Evolutionary conservation across 2,329 filamentous ascomycete species (phyloP), one percentile per base, ranked within the genome.

Genomic region (Nakataea oryzae): DNA sequence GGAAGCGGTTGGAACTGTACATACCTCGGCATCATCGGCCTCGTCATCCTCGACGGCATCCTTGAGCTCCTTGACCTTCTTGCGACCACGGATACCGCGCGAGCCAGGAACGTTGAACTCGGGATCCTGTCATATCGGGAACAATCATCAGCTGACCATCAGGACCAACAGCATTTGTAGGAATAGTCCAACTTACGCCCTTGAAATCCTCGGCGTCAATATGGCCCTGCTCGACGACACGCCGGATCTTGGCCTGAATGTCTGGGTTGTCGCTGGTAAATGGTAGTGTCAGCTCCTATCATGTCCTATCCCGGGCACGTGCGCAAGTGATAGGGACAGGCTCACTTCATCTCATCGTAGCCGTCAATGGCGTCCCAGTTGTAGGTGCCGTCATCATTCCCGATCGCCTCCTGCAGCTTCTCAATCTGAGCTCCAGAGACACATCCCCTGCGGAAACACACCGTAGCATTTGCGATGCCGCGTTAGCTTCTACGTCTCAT

Each of bases 121-220:
- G 3, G 84, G 78, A 66, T 96, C 90, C 90, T 95, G 67, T 5
- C 60, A 60, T 47, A 50, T n/a, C 7, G 21, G 29, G 11, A n/a
- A n/a, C n/a, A n/a, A n/a, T n/a, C n/a, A n/a, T n/a, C n/a, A n/a
- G n/a, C n/a, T n/a, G n/a, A n/a, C n/a, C n/a, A n/a, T n/a, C n/a
- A n/a, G n/a, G n/a, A n/a, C n/a, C n/a, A n/a, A n/a, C n/a, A n/a
- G n/a, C n/a, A n/a, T n/a, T n/a, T n/a, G n/a, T n/a, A 34, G 28
- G 68, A 28, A 11, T n/a, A 50, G 26, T 1, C 21, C 26, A 34
- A 79, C 89, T 76, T 81, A 96, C 92, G 14, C 91, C 91, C 41
- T 88, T 93, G 86, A 91, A 97, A 68, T 97, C 93, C 60, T 90
- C 87, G 55, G 91, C 81, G 67, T 89, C 88, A 68, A 97, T 88